phyloP scores from a whole-genome alignment of 2,329 filamentous ascomycete species.

The Aspergillus sp. region DNA sequence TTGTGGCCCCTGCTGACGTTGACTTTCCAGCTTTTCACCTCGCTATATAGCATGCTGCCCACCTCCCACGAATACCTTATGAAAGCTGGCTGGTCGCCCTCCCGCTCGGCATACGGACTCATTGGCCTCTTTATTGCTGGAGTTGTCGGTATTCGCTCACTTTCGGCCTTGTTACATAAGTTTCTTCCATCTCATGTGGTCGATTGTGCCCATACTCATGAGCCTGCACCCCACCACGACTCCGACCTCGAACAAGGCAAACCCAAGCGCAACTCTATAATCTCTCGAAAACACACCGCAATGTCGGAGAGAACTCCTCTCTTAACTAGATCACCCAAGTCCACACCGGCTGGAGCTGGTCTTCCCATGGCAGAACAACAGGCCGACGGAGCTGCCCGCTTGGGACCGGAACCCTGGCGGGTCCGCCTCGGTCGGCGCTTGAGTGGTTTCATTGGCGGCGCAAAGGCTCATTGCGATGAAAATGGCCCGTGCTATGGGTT shows the following conservation, averaged over 20 bases:
- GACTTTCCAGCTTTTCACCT: constrained; percentile 72
- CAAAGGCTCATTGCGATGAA: constrained; percentile 55
- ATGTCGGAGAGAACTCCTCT: constrained; percentile 32
- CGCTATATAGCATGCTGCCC: constrained; percentile 89
- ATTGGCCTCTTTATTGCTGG: constrained; percentile 50
- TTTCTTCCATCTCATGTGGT: constrained; percentile 52
- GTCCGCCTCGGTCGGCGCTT: constrained; percentile 41
- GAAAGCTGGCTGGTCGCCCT: constrained; percentile 65
- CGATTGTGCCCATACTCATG: constrained; percentile 49
- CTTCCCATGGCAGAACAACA: constrained; percentile 13
- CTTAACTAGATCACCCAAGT: constrained; percentile 23
- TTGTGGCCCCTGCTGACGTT: neutral
- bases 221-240: constrained; percentile 28
- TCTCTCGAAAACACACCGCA: constrained; percentile 9
- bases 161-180: constrained; percentile 47
- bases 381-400: constrained; percentile 16
- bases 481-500: constrained; percentile 62
- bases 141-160: constrained; percentile 46
- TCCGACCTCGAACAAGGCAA: constrained; percentile 35
- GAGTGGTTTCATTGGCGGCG: constrained; percentile 50
- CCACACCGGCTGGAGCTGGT: constrained; percentile 20
- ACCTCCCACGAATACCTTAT: constrained; percentile 77
- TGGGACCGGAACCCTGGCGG: constrained; percentile 33
- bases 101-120: constrained; percentile 57
- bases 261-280: constrained; percentile 22